A percentile compares a stretch with the other conserved stretches of the same genome.
phyloP scores from a whole-genome alignment of 768 basidiomycete species.

The Suillus bovinus region DNA sequence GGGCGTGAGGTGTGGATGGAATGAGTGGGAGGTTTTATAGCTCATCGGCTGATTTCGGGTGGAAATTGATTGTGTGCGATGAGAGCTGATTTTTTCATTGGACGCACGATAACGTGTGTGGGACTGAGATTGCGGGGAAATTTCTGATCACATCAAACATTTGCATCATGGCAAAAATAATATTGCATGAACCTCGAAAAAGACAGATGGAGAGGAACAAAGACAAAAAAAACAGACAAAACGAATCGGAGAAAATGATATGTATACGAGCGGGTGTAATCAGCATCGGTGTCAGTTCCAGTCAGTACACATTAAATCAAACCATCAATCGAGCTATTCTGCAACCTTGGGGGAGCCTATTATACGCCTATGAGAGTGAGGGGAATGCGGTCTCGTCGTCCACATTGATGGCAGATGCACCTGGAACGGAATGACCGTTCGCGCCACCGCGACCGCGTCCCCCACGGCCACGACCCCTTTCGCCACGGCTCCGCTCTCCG shows the following conservation, averaged over 20 bases:
- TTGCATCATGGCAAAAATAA: conserved; percentile 7
- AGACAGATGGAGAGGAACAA: conserved; percentile 1
- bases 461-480: conserved; percentile 44
- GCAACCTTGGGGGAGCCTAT: conserved; percentile 6
- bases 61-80: neutral
- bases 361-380: conserved; percentile 57
- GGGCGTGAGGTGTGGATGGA: conserved; percentile 7
- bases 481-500: conserved; percentile 43
- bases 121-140: neutral
- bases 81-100: conserved; percentile 11
- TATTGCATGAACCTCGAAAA: conserved; percentile 7
- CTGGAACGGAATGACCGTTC: conserved; percentile 30
- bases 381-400: conserved; percentile 89
- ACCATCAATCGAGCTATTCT: conserved; percentile 5
- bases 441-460: conserved; percentile 45
- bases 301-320: conserved; percentile 6
- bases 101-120: neutral
- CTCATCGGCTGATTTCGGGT: conserved; percentile 1
- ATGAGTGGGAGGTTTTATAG: neutral
- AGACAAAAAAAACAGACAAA: conserved; percentile 1
- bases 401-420: conserved; percentile 57
- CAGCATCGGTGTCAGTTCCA: conserved; percentile 3
- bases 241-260: conserved; percentile 1
- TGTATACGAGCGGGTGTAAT: conserved; percentile 5
- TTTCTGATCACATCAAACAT: conserved; percentile 11